Conservation (phyloP, 2,329 filamentous ascomycete species). For the Fusarium camptoceras region DNA sequence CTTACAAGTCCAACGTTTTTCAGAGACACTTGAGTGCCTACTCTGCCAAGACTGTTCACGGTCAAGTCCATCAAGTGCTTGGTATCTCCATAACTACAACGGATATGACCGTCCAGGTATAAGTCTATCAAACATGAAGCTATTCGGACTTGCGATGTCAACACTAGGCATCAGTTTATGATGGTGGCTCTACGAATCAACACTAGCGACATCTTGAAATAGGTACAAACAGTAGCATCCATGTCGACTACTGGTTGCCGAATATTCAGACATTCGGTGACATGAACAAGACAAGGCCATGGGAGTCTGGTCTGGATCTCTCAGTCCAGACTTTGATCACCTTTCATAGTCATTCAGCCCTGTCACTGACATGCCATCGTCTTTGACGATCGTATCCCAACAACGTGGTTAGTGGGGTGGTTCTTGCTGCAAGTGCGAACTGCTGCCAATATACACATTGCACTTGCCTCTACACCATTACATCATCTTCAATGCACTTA, state of each 20-base stretch:
- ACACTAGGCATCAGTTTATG: background rate
- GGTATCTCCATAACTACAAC: conserved; percentile 4
- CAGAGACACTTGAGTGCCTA: conserved; percentile 3
- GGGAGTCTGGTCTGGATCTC: background rate
- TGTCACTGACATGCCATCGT: conserved; percentile 4
- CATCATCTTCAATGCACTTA: conserved; percentile 38
- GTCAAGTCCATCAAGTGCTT: background rate
- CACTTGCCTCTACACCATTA: conserved; percentile 24
- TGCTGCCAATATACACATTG: conserved; percentile 6
- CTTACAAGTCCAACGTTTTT: conserved; percentile 2
- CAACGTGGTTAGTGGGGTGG: conserved; percentile 42
- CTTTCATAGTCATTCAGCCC: background rate
- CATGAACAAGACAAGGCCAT: background rate
- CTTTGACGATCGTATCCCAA: conserved; percentile 15
- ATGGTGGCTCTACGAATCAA: background rate
- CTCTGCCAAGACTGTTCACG: conserved; percentile 16
- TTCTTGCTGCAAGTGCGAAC: conserved; percentile 18
- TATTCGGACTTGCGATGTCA: background rate
- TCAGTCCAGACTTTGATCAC: background rate
- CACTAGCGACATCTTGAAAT: background rate
- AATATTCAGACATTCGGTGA: background rate
- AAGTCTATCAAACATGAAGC: conserved; percentile 4
- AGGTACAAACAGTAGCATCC: background rate
- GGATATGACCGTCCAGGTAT: background rate
- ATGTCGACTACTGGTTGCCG: background rate